Base-by-base conservation (phyloP, 1,139 yeast genomes). In the Yamadazyma triangularis region DNA sequence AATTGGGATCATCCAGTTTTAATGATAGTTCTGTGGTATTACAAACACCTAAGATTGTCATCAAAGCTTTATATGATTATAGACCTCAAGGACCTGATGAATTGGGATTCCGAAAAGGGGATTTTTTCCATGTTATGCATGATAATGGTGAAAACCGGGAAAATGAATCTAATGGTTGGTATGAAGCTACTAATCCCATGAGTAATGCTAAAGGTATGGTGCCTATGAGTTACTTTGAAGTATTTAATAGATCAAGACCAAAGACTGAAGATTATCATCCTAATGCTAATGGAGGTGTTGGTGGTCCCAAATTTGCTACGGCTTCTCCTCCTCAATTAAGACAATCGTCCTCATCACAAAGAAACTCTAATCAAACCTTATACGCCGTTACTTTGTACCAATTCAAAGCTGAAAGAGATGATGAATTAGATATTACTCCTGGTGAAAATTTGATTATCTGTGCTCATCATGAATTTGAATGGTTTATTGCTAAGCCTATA, bases 401-500 rank as follows among this genome's bases (percentile, higher is more conserved):
- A 48, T 91, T 91, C 56, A 73, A 69, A 40, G 96, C 97, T 4
- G 96, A 91, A 59, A 73, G 96, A 35, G 71, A 72, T 13, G 97
- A 91, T 58, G 98, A 91, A 56, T 70, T 91, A 43, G 82, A 82
- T 41, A 86, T 91, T 3, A 50, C 58, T 21, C 87, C 86, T 1
- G 97, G 96, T 23, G 98, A 91, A 51, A 83, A 86, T 47, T 73
- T 91, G 44, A 85, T 88, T 25, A 78, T 91, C 12, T 91, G 96
- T 58, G 98, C 98, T 2, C 96, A 89, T 58, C 94, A 91, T 50
- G 91, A 87, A 37, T 86, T 72, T 45, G 98, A 91, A 58, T 91
- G 98, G 98, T 89, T 88, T 50, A 93, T 91, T 36, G 97, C 97
- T 10, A 91, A 91, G 54, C 96, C 96, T 6, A 85, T 91, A 32